A percentile compares a stretch with the other conserved stretches of the same genome.
Conservation (phyloP, 163 green algal genomes). For the Scenedesmus sp. region DNA sequence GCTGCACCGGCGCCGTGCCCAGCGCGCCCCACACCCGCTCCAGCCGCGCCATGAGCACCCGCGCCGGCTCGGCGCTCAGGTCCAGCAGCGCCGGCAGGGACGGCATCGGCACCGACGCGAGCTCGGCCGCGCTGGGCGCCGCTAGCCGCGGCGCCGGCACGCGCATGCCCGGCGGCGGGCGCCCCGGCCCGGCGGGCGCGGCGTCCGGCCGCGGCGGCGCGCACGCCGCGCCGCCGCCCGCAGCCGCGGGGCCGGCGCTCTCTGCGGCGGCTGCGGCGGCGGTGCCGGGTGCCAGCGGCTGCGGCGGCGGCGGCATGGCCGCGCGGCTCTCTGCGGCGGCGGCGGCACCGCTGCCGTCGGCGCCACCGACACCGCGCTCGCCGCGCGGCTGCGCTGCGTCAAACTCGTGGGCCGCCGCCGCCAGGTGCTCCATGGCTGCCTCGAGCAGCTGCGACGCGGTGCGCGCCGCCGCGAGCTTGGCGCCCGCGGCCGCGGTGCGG, state of each 20-base stretch:
- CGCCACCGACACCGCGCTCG: too few relatives aligned
- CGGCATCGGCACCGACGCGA: conserved; percentile 30
- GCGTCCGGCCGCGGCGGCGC: not conserved
- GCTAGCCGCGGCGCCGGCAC: not conserved
- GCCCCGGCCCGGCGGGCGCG: too few relatives aligned
- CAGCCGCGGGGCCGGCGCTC: too few relatives aligned
- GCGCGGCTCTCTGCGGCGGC: not conserved
- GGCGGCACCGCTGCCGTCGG: not conserved
- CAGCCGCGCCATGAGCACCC: conserved; percentile 34
- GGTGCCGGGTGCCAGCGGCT: not conserved
- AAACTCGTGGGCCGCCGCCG: not conserved
- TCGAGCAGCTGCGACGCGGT: conserved; percentile 8
- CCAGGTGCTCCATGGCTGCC: conserved; percentile 25
- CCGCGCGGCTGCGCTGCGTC: not conserved
- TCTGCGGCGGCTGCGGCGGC: not conserved
- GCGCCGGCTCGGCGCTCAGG: conserved; percentile 8
- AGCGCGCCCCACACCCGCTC: conserved; percentile 32
- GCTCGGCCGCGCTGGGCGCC: conserved; percentile 9
- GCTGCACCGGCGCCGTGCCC: not conserved
- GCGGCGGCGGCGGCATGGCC: not conserved
- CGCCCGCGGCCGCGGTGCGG: not conserved
- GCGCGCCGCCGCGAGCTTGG: conserved; percentile 15
- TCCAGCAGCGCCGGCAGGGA: conserved; percentile 21
- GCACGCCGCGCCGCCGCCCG: too few relatives aligned
- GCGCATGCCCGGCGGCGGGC: not conserved